These are phyloP conservation scores for Sphaerosporella brunnea DNA, from an alignment of 495 filamentous ascomycete species.

Conservation along the genomic window DNA sequence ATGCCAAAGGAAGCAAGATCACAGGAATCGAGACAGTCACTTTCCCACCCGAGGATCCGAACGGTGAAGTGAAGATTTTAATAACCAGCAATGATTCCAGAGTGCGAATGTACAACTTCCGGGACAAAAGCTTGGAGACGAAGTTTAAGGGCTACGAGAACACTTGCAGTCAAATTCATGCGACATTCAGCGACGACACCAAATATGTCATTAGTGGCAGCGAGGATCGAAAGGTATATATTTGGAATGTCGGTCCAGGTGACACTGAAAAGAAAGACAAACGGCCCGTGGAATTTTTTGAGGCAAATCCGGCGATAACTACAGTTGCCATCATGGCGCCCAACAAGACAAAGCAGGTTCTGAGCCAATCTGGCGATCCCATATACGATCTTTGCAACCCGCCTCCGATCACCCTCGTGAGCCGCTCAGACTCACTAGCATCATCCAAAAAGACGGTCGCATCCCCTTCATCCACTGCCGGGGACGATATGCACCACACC, in stretches of 20 bases:
- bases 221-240: constrained; percentile 74
- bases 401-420: constrained; percentile 69
- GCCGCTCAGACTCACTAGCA: constrained; percentile 41
- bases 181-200: constrained; percentile 72
- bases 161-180: constrained; percentile 77
- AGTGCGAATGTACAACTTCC: constrained; percentile 74
- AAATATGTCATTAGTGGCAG: constrained; percentile 83
- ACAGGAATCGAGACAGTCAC: constrained; percentile 73
- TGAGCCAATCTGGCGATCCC: constrained; percentile 71
- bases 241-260: constrained; percentile 54
- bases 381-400: constrained; percentile 95
- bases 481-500: not conserved
- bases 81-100: constrained; percentile 93
- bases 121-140: constrained; percentile 63
- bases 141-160: constrained; percentile 93
- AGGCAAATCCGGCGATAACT: constrained; percentile 63
- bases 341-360: constrained; percentile 51
- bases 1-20: constrained; percentile 93
- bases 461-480: not conserved
- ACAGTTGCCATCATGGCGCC: constrained; percentile 79
- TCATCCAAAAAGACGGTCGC: not conserved
- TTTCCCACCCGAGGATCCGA: constrained; percentile 41
- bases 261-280: constrained; percentile 55
- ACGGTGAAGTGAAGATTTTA: constrained; percentile 64
- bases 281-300: constrained; percentile 66